phyloP scores from a whole-genome alignment of 768 basidiomycete genomes.

The Coprinellus micaceus region DNA sequence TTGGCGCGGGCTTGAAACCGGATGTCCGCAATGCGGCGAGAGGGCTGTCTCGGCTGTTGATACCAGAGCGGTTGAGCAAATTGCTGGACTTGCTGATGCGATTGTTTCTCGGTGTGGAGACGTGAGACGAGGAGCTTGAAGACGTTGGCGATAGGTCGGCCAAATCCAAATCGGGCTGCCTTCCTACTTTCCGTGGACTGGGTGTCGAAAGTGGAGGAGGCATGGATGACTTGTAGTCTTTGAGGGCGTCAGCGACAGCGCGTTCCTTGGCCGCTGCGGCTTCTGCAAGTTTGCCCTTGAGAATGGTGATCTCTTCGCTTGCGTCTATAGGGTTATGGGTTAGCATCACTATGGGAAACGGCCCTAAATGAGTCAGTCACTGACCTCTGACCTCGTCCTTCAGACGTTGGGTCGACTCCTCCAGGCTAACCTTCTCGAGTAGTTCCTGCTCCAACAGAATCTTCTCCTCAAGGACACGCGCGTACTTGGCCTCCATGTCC shows the following conservation, averaged over 20 bases:
- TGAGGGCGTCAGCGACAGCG: slow-evolving; percentile 17
- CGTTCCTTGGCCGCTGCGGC: slow-evolving; percentile 8
- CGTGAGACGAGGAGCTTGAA: slow-evolving; percentile 18
- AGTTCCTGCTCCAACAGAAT: slow-evolving; percentile 95
- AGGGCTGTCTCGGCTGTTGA: slow-evolving; percentile 39
- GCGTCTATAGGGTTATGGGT: slow-evolving; percentile 52
- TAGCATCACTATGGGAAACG: slow-evolving; percentile 11
- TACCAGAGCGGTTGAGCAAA: slow-evolving; percentile 25
- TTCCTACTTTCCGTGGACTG: slow-evolving; percentile 21
- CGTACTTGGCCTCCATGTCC: slow-evolving; percentile 85
- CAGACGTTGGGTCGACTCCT: slow-evolving; percentile 87
- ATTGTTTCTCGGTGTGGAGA: slow-evolving; percentile 36
- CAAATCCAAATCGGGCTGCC: slow-evolving; percentile 24
- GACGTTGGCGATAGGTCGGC: slow-evolving; percentile 23
- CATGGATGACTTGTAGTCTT: slow-evolving; percentile 10
- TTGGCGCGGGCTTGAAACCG: slow-evolving; percentile 50
- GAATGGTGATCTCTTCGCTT: slow-evolving; percentile 76
- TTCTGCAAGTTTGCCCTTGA: slow-evolving; percentile 64
- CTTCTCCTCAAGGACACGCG: slow-evolving; percentile 91
- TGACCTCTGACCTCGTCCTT: slow-evolving; percentile 91
- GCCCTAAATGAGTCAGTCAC: slow-evolving; percentile 14
- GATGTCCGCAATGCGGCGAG: slow-evolving; percentile 40
- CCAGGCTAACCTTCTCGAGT: slow-evolving; percentile 82
- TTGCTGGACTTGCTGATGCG: slow-evolving; percentile 6
- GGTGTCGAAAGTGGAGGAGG: slow-evolving; percentile 16